Conservation (phyloP, 768 basidiomycete genomes). For the Collybia nuda region DNA sequence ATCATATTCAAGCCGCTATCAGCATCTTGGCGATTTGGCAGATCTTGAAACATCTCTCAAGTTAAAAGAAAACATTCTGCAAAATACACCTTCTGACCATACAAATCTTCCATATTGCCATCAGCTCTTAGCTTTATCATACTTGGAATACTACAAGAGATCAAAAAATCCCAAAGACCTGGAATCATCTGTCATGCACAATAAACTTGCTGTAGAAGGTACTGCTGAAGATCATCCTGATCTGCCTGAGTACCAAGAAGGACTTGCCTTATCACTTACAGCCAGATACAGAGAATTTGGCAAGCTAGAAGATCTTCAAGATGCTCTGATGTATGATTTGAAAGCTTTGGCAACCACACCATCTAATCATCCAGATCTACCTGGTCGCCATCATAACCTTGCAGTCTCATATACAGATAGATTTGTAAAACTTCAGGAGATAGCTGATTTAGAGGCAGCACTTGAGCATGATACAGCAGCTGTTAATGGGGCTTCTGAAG, state of each 20-base stretch:
- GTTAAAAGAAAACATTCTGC: constrained; percentile 1
- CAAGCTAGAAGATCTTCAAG: constrained; percentile 1
- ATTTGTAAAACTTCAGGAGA: background rate
- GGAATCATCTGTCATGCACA: constrained; percentile 1
- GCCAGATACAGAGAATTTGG: background rate
- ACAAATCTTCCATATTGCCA: background rate
- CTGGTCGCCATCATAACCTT: background rate
- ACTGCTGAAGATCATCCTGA: constrained; percentile 1
- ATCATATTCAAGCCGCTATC: constrained; percentile 1
- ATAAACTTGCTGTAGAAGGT: background rate
- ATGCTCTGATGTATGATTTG: background rate
- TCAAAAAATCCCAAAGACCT: constrained; percentile 4
- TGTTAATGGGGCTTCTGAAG: background rate
- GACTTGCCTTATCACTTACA: background rate
- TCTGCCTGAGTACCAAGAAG: constrained; percentile 3
- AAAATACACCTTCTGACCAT: background rate
- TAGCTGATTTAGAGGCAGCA: background rate
- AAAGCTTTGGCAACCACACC: background rate
- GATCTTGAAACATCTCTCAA: constrained; percentile 4
- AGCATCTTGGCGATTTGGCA: background rate
- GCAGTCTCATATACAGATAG: background rate
- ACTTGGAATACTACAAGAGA: background rate
- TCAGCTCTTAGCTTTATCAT: constrained; percentile 1
- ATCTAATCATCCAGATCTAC: background rate
- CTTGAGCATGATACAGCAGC: background rate